These are phyloP conservation scores for Salvia splendens DNA, from an alignment of 257 asterid species.

Conservation along the genomic window DNA sequence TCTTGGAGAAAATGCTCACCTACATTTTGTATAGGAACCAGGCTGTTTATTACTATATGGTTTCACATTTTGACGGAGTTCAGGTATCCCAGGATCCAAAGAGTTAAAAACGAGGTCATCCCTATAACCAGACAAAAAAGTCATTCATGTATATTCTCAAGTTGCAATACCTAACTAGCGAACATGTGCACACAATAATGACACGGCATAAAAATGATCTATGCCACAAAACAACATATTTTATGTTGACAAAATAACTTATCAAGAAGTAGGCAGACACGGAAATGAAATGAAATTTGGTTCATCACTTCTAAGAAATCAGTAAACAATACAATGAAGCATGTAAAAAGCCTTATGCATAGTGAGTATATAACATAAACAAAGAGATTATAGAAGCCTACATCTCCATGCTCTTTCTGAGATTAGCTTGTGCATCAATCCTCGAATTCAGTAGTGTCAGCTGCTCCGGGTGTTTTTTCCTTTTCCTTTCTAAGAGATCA, in stretches of 20 bases:
- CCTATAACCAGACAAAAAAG: conserved; percentile 38
- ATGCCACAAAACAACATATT: too few species aligned
- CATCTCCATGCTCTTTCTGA: conserved; percentile 42
- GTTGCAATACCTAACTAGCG: too few species aligned
- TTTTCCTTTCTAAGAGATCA: conserved; percentile 59
- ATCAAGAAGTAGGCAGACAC: too few species aligned
- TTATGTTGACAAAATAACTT: too few species aligned
- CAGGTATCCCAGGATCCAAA: conserved; percentile 43
- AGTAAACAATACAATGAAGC: not conserved
- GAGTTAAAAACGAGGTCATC: conserved; percentile 33
- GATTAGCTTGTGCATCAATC: conserved; percentile 42
- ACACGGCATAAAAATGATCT: not conserved
- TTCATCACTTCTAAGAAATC: too few species aligned
- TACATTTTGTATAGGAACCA: conserved; percentile 44
- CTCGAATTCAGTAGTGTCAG: conserved; percentile 45
- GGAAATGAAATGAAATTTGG: too few species aligned
- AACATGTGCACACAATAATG: not conserved
- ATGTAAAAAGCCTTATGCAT: not conserved
- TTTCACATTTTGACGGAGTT: conserved; percentile 35
- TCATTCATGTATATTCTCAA: conserved; percentile 25
- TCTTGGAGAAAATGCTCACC: conserved; percentile 55
- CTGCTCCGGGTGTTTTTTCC: conserved; percentile 56
- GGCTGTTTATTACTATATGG: conserved; percentile 34
- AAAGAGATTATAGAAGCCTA: conserved; percentile 32
- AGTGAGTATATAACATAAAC: not conserved